Conservation (phyloP, 192 early-diverging fungal species). For the Coemansia asiatica region DNA sequence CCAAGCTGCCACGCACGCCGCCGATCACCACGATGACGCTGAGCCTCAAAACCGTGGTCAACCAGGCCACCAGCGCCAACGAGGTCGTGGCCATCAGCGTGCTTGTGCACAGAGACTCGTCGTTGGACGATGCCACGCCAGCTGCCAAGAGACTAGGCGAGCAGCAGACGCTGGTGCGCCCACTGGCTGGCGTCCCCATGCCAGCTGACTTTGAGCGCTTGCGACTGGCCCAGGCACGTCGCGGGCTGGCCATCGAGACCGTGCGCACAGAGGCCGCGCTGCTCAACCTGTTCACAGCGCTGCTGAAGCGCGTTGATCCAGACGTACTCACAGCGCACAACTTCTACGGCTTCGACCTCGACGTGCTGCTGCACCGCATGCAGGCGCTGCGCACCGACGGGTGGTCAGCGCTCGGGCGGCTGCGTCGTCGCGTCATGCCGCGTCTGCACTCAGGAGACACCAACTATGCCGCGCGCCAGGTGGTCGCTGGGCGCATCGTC, state of each 20-base stretch:
- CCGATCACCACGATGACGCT: conserved; percentile 85
- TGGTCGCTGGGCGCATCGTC: conserved; percentile 82
- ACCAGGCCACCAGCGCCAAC: conserved; percentile 77
- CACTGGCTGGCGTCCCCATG: conserved; percentile 67
- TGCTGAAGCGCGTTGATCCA: conserved; percentile 77
- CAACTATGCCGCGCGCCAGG: conserved; percentile 69
- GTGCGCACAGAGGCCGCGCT: conserved; percentile 71
- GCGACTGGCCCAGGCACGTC: conserved; percentile 37
- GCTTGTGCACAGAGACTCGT: conserved; percentile 70
- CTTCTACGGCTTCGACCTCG: conserved; percentile 92
- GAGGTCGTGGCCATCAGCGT: conserved; percentile 83
- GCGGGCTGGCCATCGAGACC: conserved; percentile 59
- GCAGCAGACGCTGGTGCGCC: conserved; percentile 74
- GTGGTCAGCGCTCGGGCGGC: conserved; percentile 88
- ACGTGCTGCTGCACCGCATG: conserved; percentile 92
- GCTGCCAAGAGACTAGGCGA: conserved; percentile 48
- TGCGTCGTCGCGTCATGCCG: conserved; percentile 82
- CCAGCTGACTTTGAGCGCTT: conserved; percentile 77
- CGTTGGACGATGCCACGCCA: conserved; percentile 59
- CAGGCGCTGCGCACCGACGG: conserved; percentile 70
- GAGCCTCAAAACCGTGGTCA: conserved; percentile 80
- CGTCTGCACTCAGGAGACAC: conserved; percentile 78
- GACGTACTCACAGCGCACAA: conserved; percentile 97
- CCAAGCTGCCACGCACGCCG: conserved; percentile 58
- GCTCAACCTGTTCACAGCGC: conserved; percentile 73